Evolutionary conservation across 2,329 filamentous ascomycete species (phyloP), one percentile per base, ranked within the genome.

Genomic region (Exserohilum rostratum): DNA sequence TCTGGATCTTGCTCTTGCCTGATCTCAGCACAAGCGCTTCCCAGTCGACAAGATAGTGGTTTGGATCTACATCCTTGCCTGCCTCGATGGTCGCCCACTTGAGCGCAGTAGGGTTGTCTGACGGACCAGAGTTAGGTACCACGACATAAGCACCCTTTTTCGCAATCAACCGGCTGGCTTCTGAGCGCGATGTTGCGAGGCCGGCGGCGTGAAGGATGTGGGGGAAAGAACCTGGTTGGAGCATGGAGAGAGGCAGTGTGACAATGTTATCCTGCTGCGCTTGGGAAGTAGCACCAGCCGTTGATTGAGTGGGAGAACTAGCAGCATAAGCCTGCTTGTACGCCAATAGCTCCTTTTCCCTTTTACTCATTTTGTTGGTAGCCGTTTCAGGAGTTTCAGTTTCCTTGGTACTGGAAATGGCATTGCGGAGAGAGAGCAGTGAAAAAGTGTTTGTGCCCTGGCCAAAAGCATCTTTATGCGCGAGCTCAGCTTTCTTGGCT

Each of bases 41-140:
- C 25, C 74, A 83, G 57, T 87, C 83, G 15, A 90, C 82, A 31
- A 86, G 70, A 49, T 79, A 89, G 50, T 85, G 83, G 53, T 79
- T 67, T 0, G 85, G 87, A 48, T 88, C 83, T 20, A 79, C 74
- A 0, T 80, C 77, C 61, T 78, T 82, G 81, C 85, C 86, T 18
- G 81, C 74, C 68, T 85, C 85, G n/a, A 90, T 82, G 1, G 83
- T 81, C 7, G 81, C 83, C 78, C 86, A 92, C 22, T 81, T 78
- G 22, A 91, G 80, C 13, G 78, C 82, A 0, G 63, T 61, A 2
- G 69, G 68, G 2, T 62, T 60, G 7, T 69, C 70, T 4, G 46
- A 78, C 73, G 30, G 71, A 66, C 74, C 86, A 75, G 49, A 81
- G 73, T 58, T 75, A 44, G 75, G 76, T 15, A 78, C 53, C 1